A percentile compares a stretch with the other conserved stretches of the same genome.
phyloP scores from a whole-genome alignment of 2,329 filamentous ascomycete species.

The Fusarium haematococcum region DNA sequence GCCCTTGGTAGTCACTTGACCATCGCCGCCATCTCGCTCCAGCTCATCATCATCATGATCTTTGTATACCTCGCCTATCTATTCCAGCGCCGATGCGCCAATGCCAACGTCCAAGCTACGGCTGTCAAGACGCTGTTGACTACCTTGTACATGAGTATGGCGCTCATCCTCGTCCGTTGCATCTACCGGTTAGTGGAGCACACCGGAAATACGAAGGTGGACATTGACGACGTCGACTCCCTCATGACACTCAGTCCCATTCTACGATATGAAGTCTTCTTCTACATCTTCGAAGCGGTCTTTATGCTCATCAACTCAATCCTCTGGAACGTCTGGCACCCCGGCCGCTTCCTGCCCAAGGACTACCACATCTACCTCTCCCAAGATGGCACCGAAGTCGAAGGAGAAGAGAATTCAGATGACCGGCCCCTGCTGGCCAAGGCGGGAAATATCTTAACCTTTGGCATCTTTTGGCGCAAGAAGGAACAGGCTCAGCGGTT shows the following conservation, averaged over 20 bases:
- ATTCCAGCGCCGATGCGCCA: constrained; percentile 57
- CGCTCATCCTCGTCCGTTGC: constrained; percentile 62
- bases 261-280: constrained; percentile 66
- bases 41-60: constrained; percentile 59
- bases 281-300: constrained; percentile 65
- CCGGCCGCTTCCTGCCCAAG: constrained; percentile 60
- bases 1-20: constrained; percentile 52
- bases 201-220: constrained; percentile 44
- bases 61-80: constrained; percentile 58
- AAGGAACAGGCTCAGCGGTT: neutral
- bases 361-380: constrained; percentile 60
- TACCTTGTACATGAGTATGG: constrained; percentile 60
- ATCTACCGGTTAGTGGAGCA: constrained; percentile 64
- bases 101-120: neutral
- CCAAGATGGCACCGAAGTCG: constrained; percentile 54
- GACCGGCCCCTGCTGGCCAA: neutral
- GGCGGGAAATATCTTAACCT: neutral
- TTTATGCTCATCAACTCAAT: constrained; percentile 63
- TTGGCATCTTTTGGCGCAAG: constrained; percentile 1
- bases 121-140: constrained; percentile 6
- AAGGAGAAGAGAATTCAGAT: neutral
- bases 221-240: constrained; percentile 19
- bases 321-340: constrained; percentile 63
- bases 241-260: constrained; percentile 52
- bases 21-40: constrained; percentile 58